Evolutionary conservation across 2,329 filamentous ascomycete species (phyloP).

Genomic region (Aphanocladium album): DNA sequence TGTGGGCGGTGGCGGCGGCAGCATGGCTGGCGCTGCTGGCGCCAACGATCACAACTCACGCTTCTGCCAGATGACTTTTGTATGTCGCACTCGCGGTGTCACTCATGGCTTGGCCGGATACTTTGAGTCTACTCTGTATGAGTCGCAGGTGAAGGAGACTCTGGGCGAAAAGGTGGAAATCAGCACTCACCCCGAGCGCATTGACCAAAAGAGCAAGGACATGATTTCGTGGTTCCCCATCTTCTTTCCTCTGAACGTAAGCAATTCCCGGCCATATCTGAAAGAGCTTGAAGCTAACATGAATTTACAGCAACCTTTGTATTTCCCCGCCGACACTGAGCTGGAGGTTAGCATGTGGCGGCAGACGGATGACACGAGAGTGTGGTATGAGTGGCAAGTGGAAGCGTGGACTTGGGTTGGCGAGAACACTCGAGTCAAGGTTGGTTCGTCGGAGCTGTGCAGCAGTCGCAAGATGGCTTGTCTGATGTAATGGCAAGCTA

Average conservation of each 20-base stretch:
- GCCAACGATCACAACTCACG: constrained; percentile 89
- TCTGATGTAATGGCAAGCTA: constrained; percentile 50
- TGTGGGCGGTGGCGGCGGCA: constrained; percentile 63
- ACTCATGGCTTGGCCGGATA: constrained; percentile 91
- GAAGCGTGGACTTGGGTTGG: constrained; percentile 71
- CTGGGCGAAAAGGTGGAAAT: constrained; percentile 64
- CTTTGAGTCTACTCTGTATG: constrained; percentile 94
- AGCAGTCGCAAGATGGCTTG: constrained; percentile 66
- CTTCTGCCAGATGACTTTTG: constrained; percentile 73
- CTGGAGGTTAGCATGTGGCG: constrained; percentile 93
- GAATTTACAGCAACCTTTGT: constrained; percentile 66
- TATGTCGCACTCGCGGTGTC: constrained; percentile 71
- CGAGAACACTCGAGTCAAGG: constrained; percentile 56
- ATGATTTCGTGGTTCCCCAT: constrained; percentile 99
- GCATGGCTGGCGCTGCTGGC: constrained; percentile 69
- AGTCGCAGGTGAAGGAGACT: constrained; percentile 37
- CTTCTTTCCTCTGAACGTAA: constrained; percentile 90
- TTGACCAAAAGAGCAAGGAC: constrained; percentile 86
- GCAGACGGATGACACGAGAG: constrained; percentile 88
- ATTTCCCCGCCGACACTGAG: constrained; percentile 78
- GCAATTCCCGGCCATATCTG: constrained; percentile 21
- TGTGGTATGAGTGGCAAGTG: constrained; percentile 98
- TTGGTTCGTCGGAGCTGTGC: constrained; percentile 61
- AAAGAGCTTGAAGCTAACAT: neutral
- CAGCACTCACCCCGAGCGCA: constrained; percentile 86